Base-by-base conservation (phyloP, 257 asterid genomes). In the Petunia secreta region DNA sequence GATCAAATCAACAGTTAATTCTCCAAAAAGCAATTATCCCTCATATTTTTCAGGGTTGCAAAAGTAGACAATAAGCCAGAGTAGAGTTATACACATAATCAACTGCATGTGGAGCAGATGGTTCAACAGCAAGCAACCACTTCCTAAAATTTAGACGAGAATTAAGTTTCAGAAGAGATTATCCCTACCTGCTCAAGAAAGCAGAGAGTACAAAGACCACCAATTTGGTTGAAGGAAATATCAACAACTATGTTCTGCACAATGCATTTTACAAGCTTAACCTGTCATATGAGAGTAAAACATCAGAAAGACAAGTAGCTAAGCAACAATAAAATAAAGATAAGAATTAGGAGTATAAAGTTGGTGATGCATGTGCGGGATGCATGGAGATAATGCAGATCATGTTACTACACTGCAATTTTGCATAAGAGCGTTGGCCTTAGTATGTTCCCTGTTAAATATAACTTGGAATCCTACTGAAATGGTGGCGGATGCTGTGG, bases 201-300 rank as follows among this genome's bases (percentile, higher is more conserved):
- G 85, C 91, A 83, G 53, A 88, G 53, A 46, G 91, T 86, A 81
- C 88, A 86, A 60, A 88, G 87, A 15, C 91, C 91, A n/a, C 91
- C 91, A 65, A 86, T 86, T 80, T 88, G 90, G 82, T 86, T 88
- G 58, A 88, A 81, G 67, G 91, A 86, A 74, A 88, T 86, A 77
- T 88, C 91, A 75, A 88, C 90, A 16, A 88, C 88, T 64, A 85
- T 80, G 82, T 88, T 81, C 75, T 85, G 87, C 60, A 88, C 85
- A 75, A 88, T 86, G 84, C 91, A 88, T 83, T 88, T 88, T 68
- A 88, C 84, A 63, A 88, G 76, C 83, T 85, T 88, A 63, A 86
- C 91, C 90, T 86, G 89, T 77, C 80, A 77, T 37, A 39, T 71
- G 54, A 82, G 50, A 63, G 38, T 58, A 38, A 79, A 53, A 36